Percentiles rank a stretch among this genome's conserved stretches.
phyloP scores from a whole-genome alignment of 352 stramenopile genomes.

The Globisporangium carolinianum region DNA sequence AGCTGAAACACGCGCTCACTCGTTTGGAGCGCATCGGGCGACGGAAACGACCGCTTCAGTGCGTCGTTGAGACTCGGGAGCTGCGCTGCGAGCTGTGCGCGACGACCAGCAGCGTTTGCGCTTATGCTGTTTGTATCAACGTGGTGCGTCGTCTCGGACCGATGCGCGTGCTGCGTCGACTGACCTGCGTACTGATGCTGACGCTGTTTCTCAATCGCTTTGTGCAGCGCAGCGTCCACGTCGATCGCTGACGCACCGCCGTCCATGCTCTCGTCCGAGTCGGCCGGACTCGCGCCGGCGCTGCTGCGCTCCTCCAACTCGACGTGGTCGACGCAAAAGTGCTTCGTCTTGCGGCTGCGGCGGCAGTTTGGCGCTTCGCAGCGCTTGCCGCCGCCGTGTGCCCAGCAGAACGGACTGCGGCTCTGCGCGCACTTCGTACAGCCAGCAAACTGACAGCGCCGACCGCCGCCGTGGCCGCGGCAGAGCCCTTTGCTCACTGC shows the following conservation, averaged over 20 bases:
- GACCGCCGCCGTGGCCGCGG: constrained; percentile 61
- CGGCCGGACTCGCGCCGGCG: constrained; percentile 13
- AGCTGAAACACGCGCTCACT: not conserved
- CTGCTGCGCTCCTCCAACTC: constrained; percentile 46
- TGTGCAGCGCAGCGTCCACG: constrained; percentile 14
- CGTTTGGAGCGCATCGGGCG: constrained; percentile 1
- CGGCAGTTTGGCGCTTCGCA: constrained; percentile 61
- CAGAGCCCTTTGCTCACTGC: constrained; percentile 68
- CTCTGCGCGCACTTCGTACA: constrained; percentile 76
- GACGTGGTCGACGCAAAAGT: constrained; percentile 72
- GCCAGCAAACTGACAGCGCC: constrained; percentile 48
- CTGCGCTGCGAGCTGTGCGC: constrained; percentile 15
- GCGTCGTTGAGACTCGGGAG: constrained; percentile 37
- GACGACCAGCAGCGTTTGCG: not conserved
- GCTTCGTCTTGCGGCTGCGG: constrained; percentile 67
- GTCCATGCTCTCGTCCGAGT: constrained; percentile 50
- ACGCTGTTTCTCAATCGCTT: too few species aligned
- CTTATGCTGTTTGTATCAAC: constrained; percentile 11
- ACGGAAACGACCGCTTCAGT: constrained; percentile 24
- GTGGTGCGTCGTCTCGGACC: constrained; percentile 1
- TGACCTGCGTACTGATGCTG: not conserved
- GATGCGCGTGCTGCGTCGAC: constrained; percentile 14
- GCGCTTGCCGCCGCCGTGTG: constrained; percentile 64
- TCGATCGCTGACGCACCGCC: constrained; percentile 24
- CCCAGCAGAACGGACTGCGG: constrained; percentile 68